These are phyloP conservation scores for Penicillium digitatum DNA, from an alignment of 2,329 filamentous ascomycete genomes.

Conservation along the genomic window DNA sequence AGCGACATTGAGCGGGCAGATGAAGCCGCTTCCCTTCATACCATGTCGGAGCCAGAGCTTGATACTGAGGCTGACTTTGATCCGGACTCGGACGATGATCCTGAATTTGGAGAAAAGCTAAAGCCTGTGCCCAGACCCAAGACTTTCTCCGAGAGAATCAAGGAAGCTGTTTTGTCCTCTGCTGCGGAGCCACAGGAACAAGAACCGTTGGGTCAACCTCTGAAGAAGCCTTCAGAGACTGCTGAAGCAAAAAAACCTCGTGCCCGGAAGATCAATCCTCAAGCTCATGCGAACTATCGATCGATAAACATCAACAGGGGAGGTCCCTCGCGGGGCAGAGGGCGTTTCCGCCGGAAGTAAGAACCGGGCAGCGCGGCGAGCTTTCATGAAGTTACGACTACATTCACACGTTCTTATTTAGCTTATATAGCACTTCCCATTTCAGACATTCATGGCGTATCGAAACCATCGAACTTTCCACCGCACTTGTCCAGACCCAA, in stretches of 20 bases:
- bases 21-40: slow-evolving; percentile 27
- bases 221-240: slow-evolving; percentile 12
- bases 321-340: slow-evolving; percentile 32
- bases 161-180: slow-evolving; percentile 32
- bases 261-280: slow-evolving; percentile 41
- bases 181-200: slow-evolving; percentile 17
- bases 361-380: neutral
- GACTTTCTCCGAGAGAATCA: slow-evolving; percentile 37
- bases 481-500: neutral
- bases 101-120: slow-evolving; percentile 26
- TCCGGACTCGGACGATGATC: slow-evolving; percentile 26
- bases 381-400: slow-evolving; percentile 19
- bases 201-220: neutral
- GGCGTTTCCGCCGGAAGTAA: slow-evolving; percentile 39
- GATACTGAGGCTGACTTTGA: slow-evolving; percentile 20
- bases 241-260: slow-evolving; percentile 24
- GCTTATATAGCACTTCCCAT: slow-evolving; percentile 6
- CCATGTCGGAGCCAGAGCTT: slow-evolving; percentile 29
- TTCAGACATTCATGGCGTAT: neutral
- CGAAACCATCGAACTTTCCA: neutral
- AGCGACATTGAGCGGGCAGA: slow-evolving; percentile 7
- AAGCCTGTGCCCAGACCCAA: slow-evolving; percentile 24
- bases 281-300: slow-evolving; percentile 49
- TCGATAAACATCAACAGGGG: slow-evolving; percentile 46
- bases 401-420: slow-evolving; percentile 11